phyloP scores from a whole-genome alignment of 306 rosid species.

The barrel medic (Medicago truncatula) region MtrunA17r5.0-ANR NC_053042.1:45473001-45473500 shows the following conservation, averaged over 20 bases:
- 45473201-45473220: conserved; percentile 47
- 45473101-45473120: background rate
- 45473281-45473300: conserved; percentile 65
- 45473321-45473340: conserved; percentile 34
- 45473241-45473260: conserved; percentile 44
- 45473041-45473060: too few species aligned
- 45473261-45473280: conserved; percentile 41
- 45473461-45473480: conserved; percentile 92
- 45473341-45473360: too few species aligned
- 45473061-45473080: too few species aligned
- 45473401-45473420: conserved; percentile 4
- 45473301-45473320: conserved; percentile 51
- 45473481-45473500: conserved; percentile 69
- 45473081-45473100: background rate
- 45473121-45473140: background rate
- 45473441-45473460: conserved; percentile 81
- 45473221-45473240: conserved; percentile 56
- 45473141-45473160: too few species aligned
- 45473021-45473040: too few species aligned
- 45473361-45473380: background rate
- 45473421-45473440: conserved; percentile 61
- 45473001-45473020: too few species aligned
- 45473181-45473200: conserved; percentile 8
- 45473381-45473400: background rate
- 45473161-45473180: conserved; percentile 5